Evolutionary conservation across 2,329 filamentous ascomycete genomes (phyloP), one percentile per base, ranked within the genome.

Genomic region (Penicillium sp.): DNA sequence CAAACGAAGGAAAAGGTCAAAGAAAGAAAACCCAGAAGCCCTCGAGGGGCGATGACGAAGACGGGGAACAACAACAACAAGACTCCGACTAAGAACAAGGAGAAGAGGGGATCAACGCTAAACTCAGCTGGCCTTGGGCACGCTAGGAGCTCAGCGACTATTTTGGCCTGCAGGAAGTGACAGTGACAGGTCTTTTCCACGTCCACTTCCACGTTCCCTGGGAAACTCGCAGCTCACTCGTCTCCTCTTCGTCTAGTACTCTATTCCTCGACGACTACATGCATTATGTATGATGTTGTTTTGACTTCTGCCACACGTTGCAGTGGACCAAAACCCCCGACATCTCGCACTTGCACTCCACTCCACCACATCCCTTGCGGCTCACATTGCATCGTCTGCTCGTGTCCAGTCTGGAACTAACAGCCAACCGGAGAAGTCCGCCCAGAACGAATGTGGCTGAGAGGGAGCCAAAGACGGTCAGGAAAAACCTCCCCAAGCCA

Each of bases 71-170:
- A 49, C 29, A 47, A 51, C 37, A 54, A 45, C n/a, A 58, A 56
- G 55, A 40, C n/a, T n/a, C n/a, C n/a, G n/a, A n/a, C n/a, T n/a
- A n/a, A 52, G 21, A 36, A 58, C 51, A 43, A 54, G 51, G 26
- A 49, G 48, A 55, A 51, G 55, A 52, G 44, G 52, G 46, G 52
- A 53, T 55, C 51, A 64, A 52, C 56, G 54, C 53, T 56, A 55
- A 55, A 41, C 45, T 51, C 46, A 49, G 49, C 56, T 27, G 36
- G 36, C 40, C 46, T 46, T 49, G 27, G 40, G 51, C 45, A 59
- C 57, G 60, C 60, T 55, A 61, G 59, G 58, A 61, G 58, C 48
- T 34, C 49, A 42, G 51, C 56, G 53, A 62, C 37, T 47, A 52
- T 29, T 33, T 27, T 27, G 13, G 13, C 33, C 33, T 40, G 37